Conservation (phyloP, 306 rosid species). For the Rosa lucieae region DNA sequence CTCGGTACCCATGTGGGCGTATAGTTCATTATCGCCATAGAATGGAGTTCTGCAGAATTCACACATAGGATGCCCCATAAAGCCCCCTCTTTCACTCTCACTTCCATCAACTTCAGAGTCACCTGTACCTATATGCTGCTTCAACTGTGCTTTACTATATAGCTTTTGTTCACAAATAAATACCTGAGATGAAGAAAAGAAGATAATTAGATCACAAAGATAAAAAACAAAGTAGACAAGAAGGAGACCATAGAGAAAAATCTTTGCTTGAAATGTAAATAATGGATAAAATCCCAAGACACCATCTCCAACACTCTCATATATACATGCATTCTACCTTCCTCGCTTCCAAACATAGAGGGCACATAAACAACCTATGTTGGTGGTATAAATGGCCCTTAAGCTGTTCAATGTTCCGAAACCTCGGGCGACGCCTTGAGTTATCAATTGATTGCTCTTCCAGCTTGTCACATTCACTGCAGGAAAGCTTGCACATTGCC, state of each 20-base stretch:
- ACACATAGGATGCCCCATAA: constrained; percentile 94
- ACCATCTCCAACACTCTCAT: background rate
- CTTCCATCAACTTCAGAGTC: constrained; percentile 96
- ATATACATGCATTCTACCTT: constrained; percentile 49
- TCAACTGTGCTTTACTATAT: constrained; percentile 76
- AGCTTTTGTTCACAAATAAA: constrained; percentile 96
- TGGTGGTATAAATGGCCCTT: constrained; percentile 87
- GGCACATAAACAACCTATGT: constrained; percentile 81
- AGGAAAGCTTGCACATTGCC: constrained; percentile 66
- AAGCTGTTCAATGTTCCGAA: constrained; percentile 78
- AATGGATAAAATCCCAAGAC: background rate
- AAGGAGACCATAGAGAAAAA: background rate
- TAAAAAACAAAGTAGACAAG: background rate
- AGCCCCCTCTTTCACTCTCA: constrained; percentile 98
- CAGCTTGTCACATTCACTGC: constrained; percentile 79
- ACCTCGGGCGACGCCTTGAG: constrained; percentile 57
- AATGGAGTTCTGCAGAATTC: constrained; percentile 83
- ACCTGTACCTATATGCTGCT: constrained; percentile 76
- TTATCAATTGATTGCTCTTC: constrained; percentile 70
- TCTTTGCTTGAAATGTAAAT: background rate
- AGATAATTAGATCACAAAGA: background rate
- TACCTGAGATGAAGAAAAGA: constrained; percentile 40
- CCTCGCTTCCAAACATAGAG: constrained; percentile 89
- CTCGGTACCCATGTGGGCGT: constrained; percentile 88
- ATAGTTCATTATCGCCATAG: constrained; percentile 90